Base-by-base conservation (phyloP, 495 filamentous ascomycete species). In the Xylaria telfairii region DNA sequence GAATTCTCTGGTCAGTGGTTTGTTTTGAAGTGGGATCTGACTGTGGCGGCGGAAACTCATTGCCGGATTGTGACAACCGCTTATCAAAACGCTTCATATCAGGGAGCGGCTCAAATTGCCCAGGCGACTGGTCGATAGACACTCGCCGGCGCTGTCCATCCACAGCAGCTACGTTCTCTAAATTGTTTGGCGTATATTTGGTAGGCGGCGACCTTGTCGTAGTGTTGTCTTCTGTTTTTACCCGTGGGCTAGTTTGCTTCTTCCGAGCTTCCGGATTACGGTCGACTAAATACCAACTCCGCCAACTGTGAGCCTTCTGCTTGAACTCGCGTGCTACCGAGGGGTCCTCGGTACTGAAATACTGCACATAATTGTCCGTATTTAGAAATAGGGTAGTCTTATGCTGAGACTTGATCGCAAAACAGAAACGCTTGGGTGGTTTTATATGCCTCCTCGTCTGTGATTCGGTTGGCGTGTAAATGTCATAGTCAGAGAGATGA, bases 401-500 rank as follows among this genome's bases (percentile, higher is more conserved):
- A 76, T 98, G 91, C 79, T 97, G 96, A 71, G 93, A 96, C 78
- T 97, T 98, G 73, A 99, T 86, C 4, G 93, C 95, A 75, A 91
- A 95, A 79, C 93, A 97, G 66, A 90, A 83, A 75, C 90, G 91
- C 74, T 93, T 95, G 0, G 93, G 93, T 1, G 92, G 90, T 72
- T 88, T 92, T 67, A 95, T 81, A 67, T 90, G 87, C 47, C 88
- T 87, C 41, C 82, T 79, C 65, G 88, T 81, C 44, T 92, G 88
- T 17, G 87, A 86, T 47, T 89, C 84, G 4, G 87, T 91, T 12
- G 93, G 91, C 9, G 85, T 87, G 79, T 97, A 97, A 49, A 97
- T 92, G 73, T 99, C 96, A 74, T 95, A 99, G 78, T 98, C 96
- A 12, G 94, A 93, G 17, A 99, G 79, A 78, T 97, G 93, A 76